phyloP scores from a whole-genome alignment of 2,329 filamentous ascomycete species.

The Nemania abortiva region DNA sequence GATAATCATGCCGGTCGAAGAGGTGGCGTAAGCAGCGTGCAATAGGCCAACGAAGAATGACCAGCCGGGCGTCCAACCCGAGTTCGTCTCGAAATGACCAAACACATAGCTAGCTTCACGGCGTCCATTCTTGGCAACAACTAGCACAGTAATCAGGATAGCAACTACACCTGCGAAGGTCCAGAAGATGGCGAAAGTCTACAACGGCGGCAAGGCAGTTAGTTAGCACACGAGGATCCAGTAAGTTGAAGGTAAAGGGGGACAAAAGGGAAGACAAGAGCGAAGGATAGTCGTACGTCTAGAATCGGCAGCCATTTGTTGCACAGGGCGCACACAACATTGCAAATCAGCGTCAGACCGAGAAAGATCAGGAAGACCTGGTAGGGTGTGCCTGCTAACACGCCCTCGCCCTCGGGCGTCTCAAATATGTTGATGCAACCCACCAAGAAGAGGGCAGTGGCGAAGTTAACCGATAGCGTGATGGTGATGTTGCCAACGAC shows the following conservation, averaged over 20 bases:
- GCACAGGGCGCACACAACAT: slow-evolving; percentile 73
- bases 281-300: slow-evolving; percentile 68
- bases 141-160: slow-evolving; percentile 72
- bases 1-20: slow-evolving; percentile 83
- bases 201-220: slow-evolving; percentile 16
- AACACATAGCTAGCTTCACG: slow-evolving; percentile 73
- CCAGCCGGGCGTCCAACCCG: slow-evolving; percentile 78
- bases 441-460: slow-evolving; percentile 74
- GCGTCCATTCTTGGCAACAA: slow-evolving; percentile 76
- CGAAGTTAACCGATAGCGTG: slow-evolving; percentile 85
- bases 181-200: slow-evolving; percentile 81
- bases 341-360: slow-evolving; percentile 72
- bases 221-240: slow-evolving; percentile 21
- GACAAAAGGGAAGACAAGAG: background rate
- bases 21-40: slow-evolving; percentile 79
- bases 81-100: slow-evolving; percentile 74
- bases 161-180: slow-evolving; percentile 78
- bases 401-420: slow-evolving; percentile 55
- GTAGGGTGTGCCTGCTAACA: slow-evolving; percentile 66
- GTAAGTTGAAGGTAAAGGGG: background rate
- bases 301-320: slow-evolving; percentile 76
- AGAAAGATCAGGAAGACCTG: slow-evolving; percentile 80
- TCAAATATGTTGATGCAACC: slow-evolving; percentile 69
- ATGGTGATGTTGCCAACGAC: slow-evolving; percentile 85
- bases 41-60: slow-evolving; percentile 79